phyloP scores from a whole-genome alignment of 306 rosid species.

The Betula pendula region DNA sequence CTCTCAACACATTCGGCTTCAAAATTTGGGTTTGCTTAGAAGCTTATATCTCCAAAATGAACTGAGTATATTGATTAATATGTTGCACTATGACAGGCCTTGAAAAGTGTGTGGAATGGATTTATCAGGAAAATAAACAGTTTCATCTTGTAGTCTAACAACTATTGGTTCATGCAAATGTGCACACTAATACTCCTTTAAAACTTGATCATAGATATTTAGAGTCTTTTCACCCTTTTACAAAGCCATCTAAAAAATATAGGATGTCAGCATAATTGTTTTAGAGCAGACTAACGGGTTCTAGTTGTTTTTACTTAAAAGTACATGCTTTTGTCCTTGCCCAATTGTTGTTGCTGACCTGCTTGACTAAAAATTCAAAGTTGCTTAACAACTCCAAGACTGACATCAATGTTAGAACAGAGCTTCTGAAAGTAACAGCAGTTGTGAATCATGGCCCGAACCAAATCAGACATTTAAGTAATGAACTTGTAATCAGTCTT shows the following conservation, averaged over 20 bases:
- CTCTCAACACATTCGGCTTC: neutral
- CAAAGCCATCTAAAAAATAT: neutral
- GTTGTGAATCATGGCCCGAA: neutral
- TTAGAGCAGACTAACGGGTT: neutral
- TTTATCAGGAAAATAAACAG: neutral
- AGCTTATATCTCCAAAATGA: neutral
- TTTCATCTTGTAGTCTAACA: neutral
- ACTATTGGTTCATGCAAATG: neutral
- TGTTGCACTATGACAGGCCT: neutral
- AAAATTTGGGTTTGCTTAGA: neutral
- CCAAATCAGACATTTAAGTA: neutral
- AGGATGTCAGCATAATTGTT: neutral
- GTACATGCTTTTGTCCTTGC: neutral
- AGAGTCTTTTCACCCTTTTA: neutral
- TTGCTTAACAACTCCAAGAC: neutral
- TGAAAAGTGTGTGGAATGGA: too few species aligned
- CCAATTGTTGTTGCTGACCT: neutral
- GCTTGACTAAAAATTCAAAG: neutral
- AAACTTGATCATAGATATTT: neutral
- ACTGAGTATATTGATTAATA: neutral
- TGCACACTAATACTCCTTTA: neutral
- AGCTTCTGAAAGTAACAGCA: neutral
- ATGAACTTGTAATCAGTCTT: too few species aligned
- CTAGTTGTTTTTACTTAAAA: neutral
- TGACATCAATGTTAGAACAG: neutral